phyloP scores from a whole-genome alignment of 2,329 filamentous ascomycete genomes.

The Bipolaris sorokiniana region DNA sequence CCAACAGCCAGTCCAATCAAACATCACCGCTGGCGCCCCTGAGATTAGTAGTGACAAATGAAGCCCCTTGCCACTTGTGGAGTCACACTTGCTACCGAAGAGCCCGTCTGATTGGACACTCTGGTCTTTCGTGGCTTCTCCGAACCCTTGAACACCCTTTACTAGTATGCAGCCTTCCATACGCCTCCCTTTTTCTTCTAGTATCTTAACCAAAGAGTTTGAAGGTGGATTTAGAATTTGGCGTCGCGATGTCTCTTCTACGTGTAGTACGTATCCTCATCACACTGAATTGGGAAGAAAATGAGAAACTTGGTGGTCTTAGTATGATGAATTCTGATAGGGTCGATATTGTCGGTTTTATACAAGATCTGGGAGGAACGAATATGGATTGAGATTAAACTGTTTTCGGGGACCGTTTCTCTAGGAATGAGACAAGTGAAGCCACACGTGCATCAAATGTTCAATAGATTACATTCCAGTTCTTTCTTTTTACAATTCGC shows the following conservation, averaged over 20 bases:
- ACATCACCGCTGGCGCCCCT: neutral
- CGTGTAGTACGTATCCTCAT: too few relatives aligned
- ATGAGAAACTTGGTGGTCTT: slow-evolving; percentile 9
- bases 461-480: neutral
- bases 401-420: slow-evolving; percentile 18
- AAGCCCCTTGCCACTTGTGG: neutral
- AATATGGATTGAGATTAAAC: slow-evolving; percentile 9
- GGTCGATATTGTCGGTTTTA: slow-evolving; percentile 2
- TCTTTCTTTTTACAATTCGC: neutral
- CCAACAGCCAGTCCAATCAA: too few relatives aligned
- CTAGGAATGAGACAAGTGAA: slow-evolving; percentile 1
- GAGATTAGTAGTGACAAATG: neutral
- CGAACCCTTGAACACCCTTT: neutral
- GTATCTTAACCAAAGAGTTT: too few relatives aligned
- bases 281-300: slow-evolving; percentile 6
- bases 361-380: slow-evolving; percentile 4
- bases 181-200: too few relatives aligned
- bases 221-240: too few relatives aligned
- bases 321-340: neutral
- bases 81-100: neutral
- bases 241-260: too few relatives aligned
- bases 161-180: too few relatives aligned
- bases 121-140: neutral
- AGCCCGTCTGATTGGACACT: too few relatives aligned
- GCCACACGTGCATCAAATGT: too few relatives aligned